Conservation (phyloP, 208 protist genomes). For the Leishmania mexicana region DNA sequence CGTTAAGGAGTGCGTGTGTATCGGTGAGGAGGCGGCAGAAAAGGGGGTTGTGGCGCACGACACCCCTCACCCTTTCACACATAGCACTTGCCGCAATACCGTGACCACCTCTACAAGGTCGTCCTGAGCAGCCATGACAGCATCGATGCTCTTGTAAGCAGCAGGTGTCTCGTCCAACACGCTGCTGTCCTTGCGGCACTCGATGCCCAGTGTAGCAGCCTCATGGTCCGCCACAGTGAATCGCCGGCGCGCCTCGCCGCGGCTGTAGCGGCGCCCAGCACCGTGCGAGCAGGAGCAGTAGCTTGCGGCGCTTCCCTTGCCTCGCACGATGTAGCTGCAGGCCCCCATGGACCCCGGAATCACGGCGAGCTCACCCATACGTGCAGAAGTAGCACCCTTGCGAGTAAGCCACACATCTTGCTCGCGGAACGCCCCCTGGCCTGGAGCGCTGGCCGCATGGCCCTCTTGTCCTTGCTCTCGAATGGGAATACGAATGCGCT, state of each 20-base stretch:
- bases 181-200: slow-evolving; percentile 78
- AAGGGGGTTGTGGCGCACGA: not conserved
- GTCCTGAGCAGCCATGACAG: slow-evolving; percentile 79
- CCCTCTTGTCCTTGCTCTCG: not conserved
- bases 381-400: slow-evolving; percentile 88
- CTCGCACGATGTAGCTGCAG: slow-evolving; percentile 86
- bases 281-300: slow-evolving; percentile 88
- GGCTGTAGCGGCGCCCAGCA: slow-evolving; percentile 73
- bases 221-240: slow-evolving; percentile 83
- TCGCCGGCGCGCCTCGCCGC: slow-evolving; percentile 73
- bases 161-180: slow-evolving; percentile 87
- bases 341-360: slow-evolving; percentile 92
- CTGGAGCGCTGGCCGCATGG: not conserved
- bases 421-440: slow-evolving; percentile 9
- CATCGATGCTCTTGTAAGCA: slow-evolving; percentile 90
- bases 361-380: slow-evolving; percentile 73
- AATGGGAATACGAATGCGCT: slow-evolving; percentile 29
- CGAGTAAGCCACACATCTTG: slow-evolving; percentile 83
- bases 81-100: slow-evolving; percentile 74
- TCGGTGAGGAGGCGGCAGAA: not conserved
- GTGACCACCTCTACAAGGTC: slow-evolving; percentile 83
- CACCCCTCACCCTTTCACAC: slow-evolving; percentile 79
- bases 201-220: slow-evolving; percentile 62
- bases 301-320: slow-evolving; percentile 71
- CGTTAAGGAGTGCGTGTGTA: not conserved